Conservation (phyloP, 2,329 filamentous ascomycete genomes). For the Cryphonectria parasitica region DNA sequence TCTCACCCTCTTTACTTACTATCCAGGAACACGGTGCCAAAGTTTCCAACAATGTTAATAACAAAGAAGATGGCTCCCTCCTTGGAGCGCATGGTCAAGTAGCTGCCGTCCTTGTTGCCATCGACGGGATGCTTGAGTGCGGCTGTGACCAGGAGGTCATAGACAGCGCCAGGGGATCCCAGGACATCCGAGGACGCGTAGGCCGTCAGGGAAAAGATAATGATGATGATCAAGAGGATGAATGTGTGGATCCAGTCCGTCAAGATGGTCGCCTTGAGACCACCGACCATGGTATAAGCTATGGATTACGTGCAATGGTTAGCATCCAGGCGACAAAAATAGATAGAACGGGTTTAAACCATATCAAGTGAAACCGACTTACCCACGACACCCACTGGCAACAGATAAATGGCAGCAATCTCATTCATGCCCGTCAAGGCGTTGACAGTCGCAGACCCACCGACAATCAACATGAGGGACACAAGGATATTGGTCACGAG, state of each 20-base stretch:
- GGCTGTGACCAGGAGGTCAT: conserved; percentile 74
- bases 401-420: conserved; percentile 80
- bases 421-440: conserved; percentile 75
- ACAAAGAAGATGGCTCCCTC: conserved; percentile 89
- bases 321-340: not conserved
- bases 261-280: conserved; percentile 85
- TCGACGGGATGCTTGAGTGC: conserved; percentile 72
- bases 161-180: conserved; percentile 77
- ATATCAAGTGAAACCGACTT: not conserved
- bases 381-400: conserved; percentile 75
- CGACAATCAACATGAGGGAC: conserved; percentile 85
- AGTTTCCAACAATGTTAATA: conserved; percentile 85
- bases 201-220: conserved; percentile 80
- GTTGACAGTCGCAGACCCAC: conserved; percentile 73
- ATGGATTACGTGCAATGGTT: not conserved
- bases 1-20: conserved; percentile 3
- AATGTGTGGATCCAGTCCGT: conserved; percentile 88
- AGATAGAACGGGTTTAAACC: not conserved
- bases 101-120: conserved; percentile 80
- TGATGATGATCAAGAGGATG: conserved; percentile 82
- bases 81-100: conserved; percentile 81
- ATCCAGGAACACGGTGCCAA: conserved; percentile 78
- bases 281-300: conserved; percentile 75
- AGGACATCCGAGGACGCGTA: conserved; percentile 75
- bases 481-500: conserved; percentile 86